Percentiles rank a stretch among this genome's conserved stretches.
Conservation (phyloP, 352 stramenopile species). For the Phytophthora cactorum region DNA sequence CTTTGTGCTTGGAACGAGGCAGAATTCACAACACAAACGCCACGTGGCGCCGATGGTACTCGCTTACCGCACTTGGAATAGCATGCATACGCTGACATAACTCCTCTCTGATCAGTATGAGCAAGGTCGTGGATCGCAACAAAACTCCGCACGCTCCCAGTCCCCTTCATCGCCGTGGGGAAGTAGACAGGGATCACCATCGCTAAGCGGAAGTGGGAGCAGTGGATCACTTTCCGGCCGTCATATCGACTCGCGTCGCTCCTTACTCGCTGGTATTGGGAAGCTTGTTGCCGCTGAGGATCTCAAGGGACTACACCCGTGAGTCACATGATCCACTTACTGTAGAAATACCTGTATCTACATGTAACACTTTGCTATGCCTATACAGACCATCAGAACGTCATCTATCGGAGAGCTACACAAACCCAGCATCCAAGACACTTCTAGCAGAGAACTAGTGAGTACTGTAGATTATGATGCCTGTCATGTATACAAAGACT, state of each 20-base stretch:
- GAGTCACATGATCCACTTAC: conserved; percentile 8
- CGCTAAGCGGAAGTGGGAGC: conserved; percentile 33
- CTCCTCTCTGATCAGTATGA: conserved; percentile 30
- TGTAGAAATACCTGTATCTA: not conserved
- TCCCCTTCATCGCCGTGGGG: conserved; percentile 26
- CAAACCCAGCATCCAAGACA: conserved; percentile 61
- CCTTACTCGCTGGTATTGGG: conserved; percentile 77
- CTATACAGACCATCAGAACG: conserved; percentile 43
- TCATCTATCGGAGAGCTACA: conserved; percentile 61
- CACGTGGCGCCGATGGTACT: conserved; percentile 67
- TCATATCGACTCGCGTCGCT: conserved; percentile 58
- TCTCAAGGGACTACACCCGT: conserved; percentile 45
- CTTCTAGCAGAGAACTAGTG: conserved; percentile 78
- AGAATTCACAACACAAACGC: conserved; percentile 71
- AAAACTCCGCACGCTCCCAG: conserved; percentile 12
- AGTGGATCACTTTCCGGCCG: conserved; percentile 45
- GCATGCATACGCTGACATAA: not conserved
- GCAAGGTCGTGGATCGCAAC: conserved; percentile 22
- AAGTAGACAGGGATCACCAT: conserved; percentile 16
- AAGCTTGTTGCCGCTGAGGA: conserved; percentile 73
- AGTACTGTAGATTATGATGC: conserved; percentile 21
- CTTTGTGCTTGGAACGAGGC: conserved; percentile 47
- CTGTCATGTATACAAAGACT: not conserved
- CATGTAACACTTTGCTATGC: not conserved
- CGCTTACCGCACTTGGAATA: not conserved